Evolutionary conservation across 768 basidiomycete genomes (phyloP).

Genomic region (Naganishia randhawae): DNA sequence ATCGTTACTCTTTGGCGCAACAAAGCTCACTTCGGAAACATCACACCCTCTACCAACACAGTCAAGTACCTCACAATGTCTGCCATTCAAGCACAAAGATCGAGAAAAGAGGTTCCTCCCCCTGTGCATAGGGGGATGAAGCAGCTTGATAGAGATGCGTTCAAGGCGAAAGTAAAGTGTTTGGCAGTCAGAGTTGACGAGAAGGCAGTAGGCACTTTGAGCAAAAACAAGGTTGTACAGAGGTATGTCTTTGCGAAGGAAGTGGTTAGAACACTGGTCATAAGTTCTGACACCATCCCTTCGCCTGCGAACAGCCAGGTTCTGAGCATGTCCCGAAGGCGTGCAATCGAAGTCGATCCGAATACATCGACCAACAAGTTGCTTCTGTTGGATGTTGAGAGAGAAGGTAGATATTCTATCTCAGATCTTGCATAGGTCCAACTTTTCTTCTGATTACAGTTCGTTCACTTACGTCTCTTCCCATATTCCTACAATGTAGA

Average conservation of each 20-base stretch:
- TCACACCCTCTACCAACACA: neutral
- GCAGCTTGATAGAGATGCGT: conserved; percentile 59
- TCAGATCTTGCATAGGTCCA: conserved; percentile 5
- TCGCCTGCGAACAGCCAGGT: conserved; percentile 7
- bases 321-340: conserved; percentile 30
- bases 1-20: neutral
- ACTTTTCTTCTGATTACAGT: neutral
- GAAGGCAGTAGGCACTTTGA: conserved; percentile 57
- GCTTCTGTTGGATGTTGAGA: conserved; percentile 63
- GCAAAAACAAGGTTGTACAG: conserved; percentile 36
- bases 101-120: conserved; percentile 41
- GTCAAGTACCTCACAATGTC: neutral
- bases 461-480: conserved; percentile 57
- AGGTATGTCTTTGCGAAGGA: conserved; percentile 35
- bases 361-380: conserved; percentile 56
- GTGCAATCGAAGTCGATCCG: conserved; percentile 30
- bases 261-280: conserved; percentile 23
- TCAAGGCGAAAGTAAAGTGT: conserved; percentile 64
- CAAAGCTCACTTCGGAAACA: neutral
- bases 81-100: neutral
- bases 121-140: conserved; percentile 56
- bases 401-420: conserved; percentile 57
- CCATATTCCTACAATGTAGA: too few species aligned
- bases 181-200: conserved; percentile 66
- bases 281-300: neutral